Evolutionary conservation across 164 flowering plant genomes (phyloP), one percentile per base, ranked within the genome.

Genomic region (Santalum album): DNA sequence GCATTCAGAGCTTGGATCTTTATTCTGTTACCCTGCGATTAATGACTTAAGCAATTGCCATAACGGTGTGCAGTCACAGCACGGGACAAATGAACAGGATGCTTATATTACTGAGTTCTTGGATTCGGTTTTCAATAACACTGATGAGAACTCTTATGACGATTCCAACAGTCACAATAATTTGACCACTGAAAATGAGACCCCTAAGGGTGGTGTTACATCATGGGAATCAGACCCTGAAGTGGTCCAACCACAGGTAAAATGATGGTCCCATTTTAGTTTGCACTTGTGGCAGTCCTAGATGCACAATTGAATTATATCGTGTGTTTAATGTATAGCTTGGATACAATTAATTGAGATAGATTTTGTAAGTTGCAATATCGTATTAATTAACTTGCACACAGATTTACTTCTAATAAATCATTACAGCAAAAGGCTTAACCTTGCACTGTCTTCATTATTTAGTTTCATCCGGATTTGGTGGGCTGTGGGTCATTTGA

Each of bases 191-290:
- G 60, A 53, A 18, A 57, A 39, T n/a, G 42, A 47, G 48, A 34
- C 48, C 21, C 14, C 25, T 0, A 36, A 44, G 16, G 3, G 42
- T 15, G 17, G 16, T 15, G 15, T 21, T 49, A 16, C 50, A 25
- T n/a, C n/a, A 17, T 18, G 45, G 21, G 20, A 65, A 24, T 64
- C 69, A 39, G 74, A 72, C 51, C 60, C 54, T 11, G 75, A 66
- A 62, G 52, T 60, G 49, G 36, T 42, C 20, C 69, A 55, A 22
- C n/a, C 29, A 22, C 74, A 66, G 72, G 76, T 72, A n/a, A 52
- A 55, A 61, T 12, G 51, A 18, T 12, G 12, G 16, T 4, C 26
- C 38, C 25, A n/a, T n/a, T n/a, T n/a, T n/a, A n/a, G n/a, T n/a
- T n/a, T n/a, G n/a, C n/a, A n/a, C n/a, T n/a, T n/a, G n/a, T n/a